A percentile compares a stretch with the other conserved stretches of the same genome.
phyloP scores from a whole-genome alignment of 352 stramenopile genomes.

The Pythium plurisporium region DNA sequence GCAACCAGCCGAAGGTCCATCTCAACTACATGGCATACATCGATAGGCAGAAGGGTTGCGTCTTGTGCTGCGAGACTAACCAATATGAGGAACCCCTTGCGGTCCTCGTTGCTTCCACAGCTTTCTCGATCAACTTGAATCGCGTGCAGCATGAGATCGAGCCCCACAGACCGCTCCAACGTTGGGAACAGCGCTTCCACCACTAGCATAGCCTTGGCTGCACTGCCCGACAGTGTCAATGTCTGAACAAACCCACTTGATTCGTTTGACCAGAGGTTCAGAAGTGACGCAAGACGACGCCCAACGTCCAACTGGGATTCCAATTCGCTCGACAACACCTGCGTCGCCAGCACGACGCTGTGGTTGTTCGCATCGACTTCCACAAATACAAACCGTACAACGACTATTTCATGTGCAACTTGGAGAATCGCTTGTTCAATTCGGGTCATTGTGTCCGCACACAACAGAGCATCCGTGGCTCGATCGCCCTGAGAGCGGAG shows the following conservation, averaged over 20 bases:
- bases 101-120: too few species aligned
- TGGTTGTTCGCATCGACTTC: neutral
- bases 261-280: neutral
- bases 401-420: neutral
- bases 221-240: too few species aligned
- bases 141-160: neutral
- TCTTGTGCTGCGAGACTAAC: neutral
- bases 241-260: too few species aligned
- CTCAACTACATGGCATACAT: neutral
- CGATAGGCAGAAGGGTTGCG: neutral
- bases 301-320: too few species aligned
- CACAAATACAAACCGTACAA: neutral
- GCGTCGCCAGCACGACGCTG: neutral
- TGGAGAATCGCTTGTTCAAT: neutral
- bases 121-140: neutral
- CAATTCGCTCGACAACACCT: neutral
- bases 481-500: neutral
- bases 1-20: neutral
- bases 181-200: too few species aligned
- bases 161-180: too few species aligned
- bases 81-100: neutral
- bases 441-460: neutral
- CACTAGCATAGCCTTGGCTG: too few species aligned
- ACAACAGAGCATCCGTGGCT: neutral
- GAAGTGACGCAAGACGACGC: neutral